Conservation (phyloP, 1,284 basidiomycete genomes). For the Trichosporon coremiiforme region DNA sequence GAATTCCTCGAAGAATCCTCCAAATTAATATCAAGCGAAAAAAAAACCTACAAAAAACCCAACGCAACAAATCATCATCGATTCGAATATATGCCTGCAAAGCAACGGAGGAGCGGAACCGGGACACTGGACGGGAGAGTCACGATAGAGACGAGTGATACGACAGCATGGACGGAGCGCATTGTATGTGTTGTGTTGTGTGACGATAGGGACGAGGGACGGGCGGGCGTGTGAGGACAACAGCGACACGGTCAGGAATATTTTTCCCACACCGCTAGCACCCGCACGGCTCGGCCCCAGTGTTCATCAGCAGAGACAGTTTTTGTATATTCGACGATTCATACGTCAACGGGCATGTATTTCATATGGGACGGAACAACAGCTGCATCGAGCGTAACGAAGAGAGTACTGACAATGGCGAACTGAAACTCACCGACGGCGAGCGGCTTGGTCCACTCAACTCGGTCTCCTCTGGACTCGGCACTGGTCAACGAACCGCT, state of each 20-base stretch:
- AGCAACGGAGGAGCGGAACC: slow-evolving; percentile 9
- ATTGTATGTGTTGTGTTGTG: slow-evolving; percentile 12
- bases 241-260: neutral
- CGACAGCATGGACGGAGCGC: slow-evolving; percentile 10
- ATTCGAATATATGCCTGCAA: slow-evolving; percentile 8
- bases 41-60: too few relatives aligned
- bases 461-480: too few relatives aligned
- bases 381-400: neutral
- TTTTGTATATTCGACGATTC: slow-evolving; percentile 14
- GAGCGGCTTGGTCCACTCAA: too few relatives aligned
- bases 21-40: neutral
- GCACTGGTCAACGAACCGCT: too few relatives aligned
- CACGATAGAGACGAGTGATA: slow-evolving; percentile 10
- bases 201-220: neutral
- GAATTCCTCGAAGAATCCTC: slow-evolving; percentile 12
- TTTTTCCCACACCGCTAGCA: neutral
- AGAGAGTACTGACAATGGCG: neutral
- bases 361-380: neutral
- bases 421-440: neutral
- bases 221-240: neutral
- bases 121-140: slow-evolving; percentile 8
- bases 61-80: neutral
- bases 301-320: neutral
- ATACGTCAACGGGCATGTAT: slow-evolving; percentile 18
- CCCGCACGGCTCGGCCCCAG: neutral